Conservation (phyloP, 441 rosid species). For the Corymbia citriodora region DNA sequence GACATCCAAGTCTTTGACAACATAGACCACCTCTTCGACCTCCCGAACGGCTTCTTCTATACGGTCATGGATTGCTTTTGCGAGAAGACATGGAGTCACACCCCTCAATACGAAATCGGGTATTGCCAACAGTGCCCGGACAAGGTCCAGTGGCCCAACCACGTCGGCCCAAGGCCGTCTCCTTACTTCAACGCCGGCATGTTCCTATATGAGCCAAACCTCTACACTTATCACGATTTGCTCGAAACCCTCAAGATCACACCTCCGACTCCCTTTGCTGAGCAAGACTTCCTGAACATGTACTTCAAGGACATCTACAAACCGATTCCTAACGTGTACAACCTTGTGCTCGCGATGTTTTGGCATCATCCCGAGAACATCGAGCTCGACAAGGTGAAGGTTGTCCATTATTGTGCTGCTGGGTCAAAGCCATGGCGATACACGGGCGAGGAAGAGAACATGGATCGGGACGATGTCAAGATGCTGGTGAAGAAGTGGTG, state of each 20-base stretch:
- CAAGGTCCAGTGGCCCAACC: not conserved
- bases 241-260: not conserved
- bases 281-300: constrained; percentile 1
- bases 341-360: not conserved
- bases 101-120: not conserved
- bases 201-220: not conserved
- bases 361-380: constrained; percentile 5
- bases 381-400: not conserved
- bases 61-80: not conserved
- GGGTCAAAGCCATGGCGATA: constrained; percentile 7
- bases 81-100: not conserved
- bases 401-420: not conserved
- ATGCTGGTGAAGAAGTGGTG: constrained; percentile 2
- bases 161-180: not conserved
- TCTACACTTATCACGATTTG: not conserved
- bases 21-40: not conserved
- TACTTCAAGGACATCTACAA: not conserved
- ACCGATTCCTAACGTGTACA: not conserved
- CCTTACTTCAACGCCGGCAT: not conserved
- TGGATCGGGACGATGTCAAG: constrained; percentile 3
- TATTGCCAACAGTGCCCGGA: not conserved
- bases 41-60: not conserved
- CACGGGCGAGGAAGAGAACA: not conserved
- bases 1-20: not conserved
- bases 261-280: not conserved